phyloP scores from a whole-genome alignment of 2,329 filamentous ascomycete genomes.

The Hypocreales sp. region DNA sequence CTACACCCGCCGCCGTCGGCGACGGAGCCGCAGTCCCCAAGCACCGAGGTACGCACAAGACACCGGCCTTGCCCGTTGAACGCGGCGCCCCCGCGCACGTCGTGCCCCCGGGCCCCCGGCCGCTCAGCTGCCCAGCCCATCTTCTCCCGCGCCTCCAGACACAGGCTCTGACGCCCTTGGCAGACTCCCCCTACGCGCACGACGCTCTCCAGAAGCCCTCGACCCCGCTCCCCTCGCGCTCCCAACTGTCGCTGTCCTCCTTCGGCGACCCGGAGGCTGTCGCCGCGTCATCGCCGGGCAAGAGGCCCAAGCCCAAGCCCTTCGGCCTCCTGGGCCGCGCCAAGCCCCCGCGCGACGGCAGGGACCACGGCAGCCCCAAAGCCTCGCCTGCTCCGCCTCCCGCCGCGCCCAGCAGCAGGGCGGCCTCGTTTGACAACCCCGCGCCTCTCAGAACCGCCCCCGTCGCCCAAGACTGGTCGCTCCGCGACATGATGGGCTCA shows the following conservation, averaged over 20 bases:
- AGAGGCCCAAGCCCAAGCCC: conserved; percentile 37
- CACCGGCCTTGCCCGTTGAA: not conserved
- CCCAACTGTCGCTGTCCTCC: conserved; percentile 36
- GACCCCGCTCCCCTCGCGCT: conserved; percentile 28
- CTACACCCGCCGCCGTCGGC: conserved; percentile 21
- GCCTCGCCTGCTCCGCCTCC: conserved; percentile 13
- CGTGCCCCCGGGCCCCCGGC: not conserved
- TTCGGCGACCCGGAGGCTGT: conserved; percentile 28
- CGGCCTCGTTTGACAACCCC: conserved; percentile 13
- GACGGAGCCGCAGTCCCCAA: conserved; percentile 14
- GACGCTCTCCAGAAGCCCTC: conserved; percentile 21
- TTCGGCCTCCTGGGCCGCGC: conserved; percentile 37
- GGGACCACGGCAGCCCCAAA: conserved; percentile 25
- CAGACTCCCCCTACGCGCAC: conserved; percentile 13
- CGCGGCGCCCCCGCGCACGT: conserved; percentile 2
- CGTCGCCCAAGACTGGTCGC: conserved; percentile 47
- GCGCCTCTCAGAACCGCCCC: conserved; percentile 44
- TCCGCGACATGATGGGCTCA: conserved; percentile 52
- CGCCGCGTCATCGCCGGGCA: conserved; percentile 17
- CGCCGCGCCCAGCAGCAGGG: conserved; percentile 11
- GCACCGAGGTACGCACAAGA: conserved; percentile 16
- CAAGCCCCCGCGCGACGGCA: conserved; percentile 36
- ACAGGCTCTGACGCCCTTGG: conserved; percentile 6
- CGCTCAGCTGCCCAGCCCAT: not conserved
- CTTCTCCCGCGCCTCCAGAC: not conserved